A percentile compares a stretch with the other conserved stretches of the same genome.
Conservation (phyloP, 2,329 filamentous ascomycete species). For the Fusarium sp. region DNA sequence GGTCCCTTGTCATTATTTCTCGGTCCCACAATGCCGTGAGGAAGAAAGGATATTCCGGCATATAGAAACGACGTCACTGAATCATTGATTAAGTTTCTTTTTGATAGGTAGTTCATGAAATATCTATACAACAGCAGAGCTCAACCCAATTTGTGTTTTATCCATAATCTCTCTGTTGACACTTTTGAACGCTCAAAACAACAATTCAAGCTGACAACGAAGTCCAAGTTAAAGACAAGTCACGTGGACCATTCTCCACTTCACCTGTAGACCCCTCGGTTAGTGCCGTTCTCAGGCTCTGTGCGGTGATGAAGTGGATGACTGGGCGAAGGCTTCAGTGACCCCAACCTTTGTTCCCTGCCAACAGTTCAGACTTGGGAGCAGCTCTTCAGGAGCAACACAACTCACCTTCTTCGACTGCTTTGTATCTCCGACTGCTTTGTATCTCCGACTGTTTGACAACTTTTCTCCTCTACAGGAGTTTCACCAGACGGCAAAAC, state of each 20-base stretch:
- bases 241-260: slow-evolving; percentile 42
- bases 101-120: background rate
- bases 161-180: background rate
- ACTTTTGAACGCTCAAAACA: background rate
- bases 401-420: slow-evolving; percentile 18
- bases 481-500: background rate
- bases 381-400: slow-evolving; percentile 29
- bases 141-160: background rate
- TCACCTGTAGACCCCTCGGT: slow-evolving; percentile 48
- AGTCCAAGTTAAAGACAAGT: background rate
- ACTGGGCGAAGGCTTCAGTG: slow-evolving; percentile 36
- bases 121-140: background rate
- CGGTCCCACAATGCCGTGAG: slow-evolving; percentile 39
- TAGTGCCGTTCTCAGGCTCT: slow-evolving; percentile 47
- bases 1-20: slow-evolving; percentile 40
- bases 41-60: slow-evolving; percentile 47
- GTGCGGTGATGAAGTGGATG: slow-evolving; percentile 38
- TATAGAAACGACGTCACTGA: slow-evolving; percentile 42
- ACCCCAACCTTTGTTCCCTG: slow-evolving; percentile 36
- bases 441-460: background rate
- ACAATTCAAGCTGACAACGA: background rate
- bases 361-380: slow-evolving; percentile 18
- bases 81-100: background rate
- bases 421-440: slow-evolving; percentile 1
- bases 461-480: background rate